Evolutionary conservation across 768 basidiomycete species (phyloP), one percentile per base, ranked within the genome.

Genomic region (Podaxis sp.): DNA sequence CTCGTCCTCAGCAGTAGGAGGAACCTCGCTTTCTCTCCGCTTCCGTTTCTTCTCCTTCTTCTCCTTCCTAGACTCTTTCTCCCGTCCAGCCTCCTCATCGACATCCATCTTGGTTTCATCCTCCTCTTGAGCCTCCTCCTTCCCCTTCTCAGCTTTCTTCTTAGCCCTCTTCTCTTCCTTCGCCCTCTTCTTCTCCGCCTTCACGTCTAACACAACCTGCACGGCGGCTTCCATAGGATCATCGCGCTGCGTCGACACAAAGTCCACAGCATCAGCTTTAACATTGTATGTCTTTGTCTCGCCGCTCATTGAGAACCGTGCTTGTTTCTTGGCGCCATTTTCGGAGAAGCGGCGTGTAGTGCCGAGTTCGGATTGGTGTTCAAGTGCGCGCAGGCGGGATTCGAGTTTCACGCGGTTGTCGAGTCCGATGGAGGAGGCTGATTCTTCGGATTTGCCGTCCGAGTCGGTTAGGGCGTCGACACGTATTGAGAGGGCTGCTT

Each of bases 391-490:
- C 40, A 98, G 77, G 36, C 97, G 90, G 10, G 93, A 91, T 74
- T 98, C 97, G 62, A 99, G 88, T 75, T 98, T 98, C 61, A 90
- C 87, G 44, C 96, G 92, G 75, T 94, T 93, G 69, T 93, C 91
- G 61, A 98, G 75, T 61, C 97, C 97, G 71, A 98, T 88, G 67
- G 92, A 85, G 0, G 95, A 87, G 2, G 95, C 91, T 5, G 79
- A 73, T 40, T 85, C 77, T 61, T 90, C 93, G 0, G 92, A 93
- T 73, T 98, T 97, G 67, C 87, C 90, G 62, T 98, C 93, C 7
- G 87, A 80, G 63, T 97, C 94, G 44, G 95, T 90, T 50, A 99
- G 88, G 5, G 97, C 97, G 66, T 99, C 97, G 38, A 98, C 93
- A 73, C 97, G 96, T 68, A 97, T 93, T 4, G 96, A 96, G 13